Evolutionary conservation across 352 stramenopile species (phyloP), one percentile per base, ranked within the genome.

Genomic region (Discostella stelligera): DNA sequence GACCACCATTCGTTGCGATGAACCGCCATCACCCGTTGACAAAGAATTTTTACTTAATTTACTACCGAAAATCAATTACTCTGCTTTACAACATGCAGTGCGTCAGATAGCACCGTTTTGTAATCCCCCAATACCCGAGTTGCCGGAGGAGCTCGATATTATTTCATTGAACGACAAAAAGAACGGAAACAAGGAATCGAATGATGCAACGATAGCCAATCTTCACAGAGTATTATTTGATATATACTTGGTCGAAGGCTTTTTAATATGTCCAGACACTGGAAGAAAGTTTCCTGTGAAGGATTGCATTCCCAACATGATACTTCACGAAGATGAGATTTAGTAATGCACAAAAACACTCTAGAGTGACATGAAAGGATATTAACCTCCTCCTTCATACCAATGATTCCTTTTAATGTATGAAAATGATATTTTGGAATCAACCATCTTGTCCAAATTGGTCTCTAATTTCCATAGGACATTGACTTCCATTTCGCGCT

Each of bases 271-370:
- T 77, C 96, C 96, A 13, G 95, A 98, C 89, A 98, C 96, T 14
- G 95, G 95, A 27, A 92, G 96, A 14, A 94, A 94, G 63, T 99
- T 99, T 86, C 93, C 95, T 18, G 97, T 99, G 61, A 94, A 97
- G 58, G 94, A 99, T 66, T 92, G 95, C 67, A 98, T 99, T 81
- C 96, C 96, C 7, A 98, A 99, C 89, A 98, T 99, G 96, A 93
- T 98, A 65, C 66, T 93, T 32, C 88, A 93, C 54, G 88, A 91
- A 65, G 88, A 93, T 82, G 88, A 93, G 79, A 83, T 93, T 50
- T 93, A 80, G 62, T 14, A 2, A 14, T 14, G 37, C 37, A 44
- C 32, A 44, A 10, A 44, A 44, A 10, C 11, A 10, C 37, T 44
- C 37, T 44, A 20, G 32, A 46, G 48, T 44, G 4, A 32, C 21